Evolutionary conservation across 805 yeast species (phyloP).

Genomic region (Candida nemodendra): DNA sequence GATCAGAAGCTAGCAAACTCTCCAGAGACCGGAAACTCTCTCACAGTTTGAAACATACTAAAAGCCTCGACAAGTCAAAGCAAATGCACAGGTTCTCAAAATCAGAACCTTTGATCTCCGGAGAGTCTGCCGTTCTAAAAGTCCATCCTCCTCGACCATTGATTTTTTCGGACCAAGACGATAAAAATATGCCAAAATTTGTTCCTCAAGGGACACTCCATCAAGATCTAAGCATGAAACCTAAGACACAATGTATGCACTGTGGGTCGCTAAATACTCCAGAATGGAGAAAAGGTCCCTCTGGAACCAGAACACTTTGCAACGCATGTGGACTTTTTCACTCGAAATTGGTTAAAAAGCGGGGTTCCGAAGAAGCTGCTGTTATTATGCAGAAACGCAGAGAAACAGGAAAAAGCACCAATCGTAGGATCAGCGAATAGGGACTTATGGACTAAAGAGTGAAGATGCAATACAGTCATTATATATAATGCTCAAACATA

Average conservation of each 20-base stretch:
- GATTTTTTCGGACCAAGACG: conserved; percentile 13
- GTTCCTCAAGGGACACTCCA: conserved; percentile 35
- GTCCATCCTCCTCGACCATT: conserved; percentile 33
- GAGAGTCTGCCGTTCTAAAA: conserved; percentile 29
- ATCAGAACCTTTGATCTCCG: conserved; percentile 22
- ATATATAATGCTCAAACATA: too few species aligned
- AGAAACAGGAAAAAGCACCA: conserved; percentile 29
- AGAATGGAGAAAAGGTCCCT: conserved; percentile 92
- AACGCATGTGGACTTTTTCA: conserved; percentile 89
- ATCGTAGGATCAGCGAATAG: conserved; percentile 28
- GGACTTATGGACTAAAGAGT: too few species aligned
- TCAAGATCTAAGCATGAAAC: conserved; percentile 34
- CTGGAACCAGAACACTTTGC: conserved; percentile 78
- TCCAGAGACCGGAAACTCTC: too few species aligned
- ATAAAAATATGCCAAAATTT: conserved; percentile 14
- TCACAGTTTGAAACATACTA: too few species aligned
- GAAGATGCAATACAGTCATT: too few species aligned
- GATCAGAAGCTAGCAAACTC: conserved; percentile 1
- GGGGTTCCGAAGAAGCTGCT: conserved; percentile 44
- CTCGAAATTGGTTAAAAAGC: conserved; percentile 54
- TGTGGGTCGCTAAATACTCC: conserved; percentile 79
- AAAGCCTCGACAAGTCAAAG: too few species aligned
- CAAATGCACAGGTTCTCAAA: conserved; percentile 16
- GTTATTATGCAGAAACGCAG: conserved; percentile 32
- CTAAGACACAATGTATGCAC: conserved; percentile 50